These are phyloP conservation scores for Rubus idaeus DNA, from an alignment of 306 rosid genomes.

Conservation along the genomic window DNA sequence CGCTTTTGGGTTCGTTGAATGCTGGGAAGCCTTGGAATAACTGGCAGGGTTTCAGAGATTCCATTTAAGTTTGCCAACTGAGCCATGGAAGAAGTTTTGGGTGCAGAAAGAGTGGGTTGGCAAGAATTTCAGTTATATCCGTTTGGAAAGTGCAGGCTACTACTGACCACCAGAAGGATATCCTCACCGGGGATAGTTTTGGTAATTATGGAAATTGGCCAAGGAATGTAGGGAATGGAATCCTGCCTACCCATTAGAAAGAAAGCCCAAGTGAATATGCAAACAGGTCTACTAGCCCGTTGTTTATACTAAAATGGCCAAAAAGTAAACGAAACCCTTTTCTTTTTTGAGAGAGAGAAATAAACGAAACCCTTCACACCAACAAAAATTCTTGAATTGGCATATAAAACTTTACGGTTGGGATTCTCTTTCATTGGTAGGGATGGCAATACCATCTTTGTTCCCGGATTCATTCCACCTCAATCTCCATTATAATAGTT, in stretches of 20 bases:
- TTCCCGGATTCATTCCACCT: no score
- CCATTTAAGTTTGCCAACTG: slow-evolving; percentile 58
- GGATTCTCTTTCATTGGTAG: no score
- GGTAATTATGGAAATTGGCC: slow-evolving; percentile 30
- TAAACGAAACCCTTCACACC: no score
- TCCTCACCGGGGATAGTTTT: slow-evolving; percentile 40
- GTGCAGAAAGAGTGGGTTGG: slow-evolving; percentile 17
- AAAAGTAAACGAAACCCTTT: no score
- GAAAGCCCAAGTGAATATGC: not conserved
- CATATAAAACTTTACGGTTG: no score
- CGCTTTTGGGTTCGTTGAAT: slow-evolving; percentile 31
- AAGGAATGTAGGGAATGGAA: not conserved
- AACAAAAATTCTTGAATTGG: no score
- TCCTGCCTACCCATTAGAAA: no score
- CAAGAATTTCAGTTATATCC: slow-evolving; percentile 38
- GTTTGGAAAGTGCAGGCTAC: slow-evolving; percentile 31
- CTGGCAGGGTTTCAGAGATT: slow-evolving; percentile 49
- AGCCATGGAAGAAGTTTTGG: slow-evolving; percentile 51
- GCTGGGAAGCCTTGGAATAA: slow-evolving; percentile 45
- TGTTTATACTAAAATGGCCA: not conserved
- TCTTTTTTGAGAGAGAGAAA: not conserved
- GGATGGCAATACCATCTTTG: no score
- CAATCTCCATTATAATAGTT: no score
- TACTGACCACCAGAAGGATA: slow-evolving; percentile 49
- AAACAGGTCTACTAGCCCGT: not conserved